Evolutionary conservation across 2,329 filamentous ascomycete genomes (phyloP), one percentile per base, ranked within the genome.

Genomic region (Mollisia scopiformis): DNA sequence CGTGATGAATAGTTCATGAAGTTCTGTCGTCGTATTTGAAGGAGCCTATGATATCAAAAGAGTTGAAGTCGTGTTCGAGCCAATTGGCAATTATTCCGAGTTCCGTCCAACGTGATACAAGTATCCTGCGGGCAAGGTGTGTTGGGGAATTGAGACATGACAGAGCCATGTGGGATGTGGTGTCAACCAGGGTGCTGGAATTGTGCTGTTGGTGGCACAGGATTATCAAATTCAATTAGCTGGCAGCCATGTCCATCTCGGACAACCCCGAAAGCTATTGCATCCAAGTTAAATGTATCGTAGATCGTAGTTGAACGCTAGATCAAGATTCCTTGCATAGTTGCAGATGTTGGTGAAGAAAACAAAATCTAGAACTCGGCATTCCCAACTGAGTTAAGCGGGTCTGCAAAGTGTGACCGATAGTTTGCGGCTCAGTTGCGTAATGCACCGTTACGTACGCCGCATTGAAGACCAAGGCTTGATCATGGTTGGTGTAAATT

Each of bases 1-100:
- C 58, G 80, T 86, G 4, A 71, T 71, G 66, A 47, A 47, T 11
- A 16, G 43, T 10, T 28, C 3, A 47, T 11, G 43, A 11, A 23
- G 25, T 14, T 37, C 8, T 43, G 43, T 21, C 21, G 23, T 13
- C 31, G n/a, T n/a, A n/a, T n/a, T n/a, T n/a, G n/a, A n/a, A n/a
- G n/a, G n/a, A n/a, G n/a, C n/a, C n/a, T n/a, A n/a, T n/a, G n/a
- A n/a, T n/a, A n/a, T n/a, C n/a, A n/a, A n/a, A n/a, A n/a, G n/a
- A n/a, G n/a, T n/a, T 43, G 39, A 43, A 43, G n/a, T n/a, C n/a
- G n/a, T n/a, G 6, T 47, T 14, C 21, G 10, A 27, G 23, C 23
- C 21, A 27, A 47, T 27, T 6, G 43, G 23, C 19, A 47, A 23
- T 13, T 47, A 13, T 47, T n/a, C n/a, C 43, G 23, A 13, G 23